A percentile compares a stretch with the other conserved stretches of the same genome.
These are phyloP conservation scores for Citrullus colocynthis DNA, from an alignment of 306 rosid species.

Conservation along the genomic window DNA sequence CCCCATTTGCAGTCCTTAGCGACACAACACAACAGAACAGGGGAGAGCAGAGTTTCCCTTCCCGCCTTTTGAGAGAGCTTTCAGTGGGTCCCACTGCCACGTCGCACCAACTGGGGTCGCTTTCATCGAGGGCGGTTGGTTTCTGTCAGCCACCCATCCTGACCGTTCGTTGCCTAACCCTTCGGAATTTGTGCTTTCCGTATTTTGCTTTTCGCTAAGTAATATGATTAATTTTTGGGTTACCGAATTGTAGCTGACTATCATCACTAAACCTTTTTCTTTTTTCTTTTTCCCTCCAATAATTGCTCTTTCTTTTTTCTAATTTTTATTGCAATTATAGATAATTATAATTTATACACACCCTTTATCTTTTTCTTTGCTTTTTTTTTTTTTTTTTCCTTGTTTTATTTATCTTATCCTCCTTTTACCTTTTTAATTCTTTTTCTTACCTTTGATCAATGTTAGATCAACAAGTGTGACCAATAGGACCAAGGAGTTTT, in stretches of 20 bases:
- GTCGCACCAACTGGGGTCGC: not conserved
- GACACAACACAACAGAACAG: slow-evolving; percentile 13
- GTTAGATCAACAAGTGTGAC: not conserved
- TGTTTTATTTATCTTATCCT: not conserved
- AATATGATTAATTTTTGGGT: too few relatives aligned
- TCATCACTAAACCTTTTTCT: not conserved
- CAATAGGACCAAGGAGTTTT: not conserved
- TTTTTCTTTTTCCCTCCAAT: not conserved
- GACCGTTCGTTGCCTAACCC: not conserved
- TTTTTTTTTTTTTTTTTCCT: not conserved
- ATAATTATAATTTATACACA: not conserved
- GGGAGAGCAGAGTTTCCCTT: slow-evolving; percentile 25
- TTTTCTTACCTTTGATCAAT: not conserved
- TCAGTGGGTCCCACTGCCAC: slow-evolving; percentile 44
- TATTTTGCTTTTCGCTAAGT: not conserved
- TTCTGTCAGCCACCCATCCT: not conserved
- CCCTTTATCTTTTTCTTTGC: not conserved
- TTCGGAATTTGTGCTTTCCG: not conserved
- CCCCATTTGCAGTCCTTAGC: slow-evolving; percentile 15
- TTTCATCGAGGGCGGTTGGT: too few relatives aligned
- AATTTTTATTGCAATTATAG: not conserved
- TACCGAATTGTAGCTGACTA: not conserved
- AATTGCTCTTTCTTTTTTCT: not conserved
- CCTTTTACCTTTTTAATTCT: not conserved
- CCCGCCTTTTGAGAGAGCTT: slow-evolving; percentile 59